These are phyloP conservation scores for Coprinopsis sp. DNA, from an alignment of 768 basidiomycete species.

Conservation along the genomic window DNA sequence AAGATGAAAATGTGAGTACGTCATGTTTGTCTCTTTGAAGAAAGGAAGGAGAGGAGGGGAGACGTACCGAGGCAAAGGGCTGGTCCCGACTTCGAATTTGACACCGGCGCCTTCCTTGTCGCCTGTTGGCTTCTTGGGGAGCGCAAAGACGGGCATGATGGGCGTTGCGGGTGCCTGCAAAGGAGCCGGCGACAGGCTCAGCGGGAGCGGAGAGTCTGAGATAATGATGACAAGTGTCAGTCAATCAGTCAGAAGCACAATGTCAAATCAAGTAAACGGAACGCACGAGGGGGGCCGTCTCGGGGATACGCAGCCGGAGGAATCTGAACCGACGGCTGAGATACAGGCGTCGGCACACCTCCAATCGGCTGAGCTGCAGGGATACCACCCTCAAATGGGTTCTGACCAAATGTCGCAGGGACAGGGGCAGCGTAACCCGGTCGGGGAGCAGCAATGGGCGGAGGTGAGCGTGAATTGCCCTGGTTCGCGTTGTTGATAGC, in stretches of 20 bases:
- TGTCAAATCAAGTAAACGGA: too few species aligned
- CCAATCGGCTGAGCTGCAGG: not conserved
- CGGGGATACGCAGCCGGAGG: slow-evolving; percentile 12
- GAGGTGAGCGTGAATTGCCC: slow-evolving; percentile 25
- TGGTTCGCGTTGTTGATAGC: slow-evolving; percentile 12
- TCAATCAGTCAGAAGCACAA: too few species aligned
- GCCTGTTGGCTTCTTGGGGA: slow-evolving; percentile 35
- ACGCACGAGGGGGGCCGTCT: not conserved
- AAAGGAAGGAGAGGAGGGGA: too few species aligned
- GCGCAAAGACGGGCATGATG: slow-evolving; percentile 72
- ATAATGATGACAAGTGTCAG: slow-evolving; percentile 43
- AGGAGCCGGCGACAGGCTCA: slow-evolving; percentile 28
- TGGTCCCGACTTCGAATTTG: slow-evolving; percentile 15
- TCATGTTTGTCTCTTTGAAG: slow-evolving; percentile 27
- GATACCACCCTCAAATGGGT: slow-evolving; percentile 20
- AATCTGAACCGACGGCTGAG: slow-evolving; percentile 2
- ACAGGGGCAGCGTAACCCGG: slow-evolving; percentile 74
- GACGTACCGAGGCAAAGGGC: slow-evolving; percentile 7
- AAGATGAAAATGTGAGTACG: slow-evolving; percentile 36
- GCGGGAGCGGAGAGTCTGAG: slow-evolving; percentile 33
- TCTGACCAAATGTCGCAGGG: slow-evolving; percentile 43
- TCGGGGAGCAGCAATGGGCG: slow-evolving; percentile 59
- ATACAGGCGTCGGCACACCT: not conserved
- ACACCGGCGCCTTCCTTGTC: not conserved
- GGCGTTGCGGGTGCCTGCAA: slow-evolving; percentile 74